Evolutionary conservation across 768 basidiomycete species (phyloP), one percentile per base, ranked within the genome.

Genomic region (Pleurotus eryngii): DNA sequence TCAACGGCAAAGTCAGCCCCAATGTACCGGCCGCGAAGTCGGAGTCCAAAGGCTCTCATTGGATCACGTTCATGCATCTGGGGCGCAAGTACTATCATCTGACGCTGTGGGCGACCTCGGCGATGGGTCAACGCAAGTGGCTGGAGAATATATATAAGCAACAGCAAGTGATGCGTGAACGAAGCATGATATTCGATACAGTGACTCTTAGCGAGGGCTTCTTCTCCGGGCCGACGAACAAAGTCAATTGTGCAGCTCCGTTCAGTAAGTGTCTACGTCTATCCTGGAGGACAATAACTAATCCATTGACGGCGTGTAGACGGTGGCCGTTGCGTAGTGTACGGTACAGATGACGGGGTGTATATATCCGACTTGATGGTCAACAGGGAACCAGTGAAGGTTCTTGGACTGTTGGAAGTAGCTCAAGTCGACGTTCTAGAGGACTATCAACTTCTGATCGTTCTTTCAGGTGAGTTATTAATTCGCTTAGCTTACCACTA

Each of bases 271-370:
- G n/a, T 39, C 24, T 42, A 20, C 20, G 1, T 17, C 37, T 45
- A 14, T 24, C 38, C 15, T 37, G 18, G 20, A n/a, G 38, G 27
- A 35, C 11, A 11, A 35, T 11, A 9, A 11, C 30, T 11, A 5
- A 12, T 37, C 27, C 57, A 38, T 58, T 58, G 55, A 55, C 45
- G 58, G n/a, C 14, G 42, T 69, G 46, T 69, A 97, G 95, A 81
- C 65, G 83, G 82, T 56, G 96, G 94, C 11, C 77, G 89, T 64
- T 82, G 87, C 56, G 86, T 97, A 63, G 95, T 92, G 7, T 98
- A 95, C 71, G 97, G 96, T n/a, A 96, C 96, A 3, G 92, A 95
- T 65, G 95, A 98, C 61, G 97, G 97, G 22, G 90, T 99, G 22
- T 99, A 98, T 68, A 81, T 98, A 59, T 93, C 93, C 24, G 92